phyloP scores from a whole-genome alignment of 176 grass and related monocot genomes.

The Saccharum spontaneum region DNA sequence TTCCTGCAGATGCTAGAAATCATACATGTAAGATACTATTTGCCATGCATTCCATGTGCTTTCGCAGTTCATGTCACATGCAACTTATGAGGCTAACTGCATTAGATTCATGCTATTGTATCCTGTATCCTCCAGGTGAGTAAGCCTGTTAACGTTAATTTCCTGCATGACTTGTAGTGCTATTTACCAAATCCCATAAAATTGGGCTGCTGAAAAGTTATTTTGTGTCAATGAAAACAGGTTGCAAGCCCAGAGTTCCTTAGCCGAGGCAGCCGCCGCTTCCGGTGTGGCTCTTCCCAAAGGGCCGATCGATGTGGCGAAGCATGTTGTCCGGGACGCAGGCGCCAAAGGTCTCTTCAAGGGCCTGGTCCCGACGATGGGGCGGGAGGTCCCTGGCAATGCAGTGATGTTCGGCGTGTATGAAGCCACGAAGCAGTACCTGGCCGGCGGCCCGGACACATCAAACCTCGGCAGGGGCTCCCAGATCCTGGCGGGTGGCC shows the following conservation, averaged over 20 bases:
- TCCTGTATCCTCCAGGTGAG: neutral
- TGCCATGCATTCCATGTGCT: neutral
- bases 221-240: conserved; percentile 26
- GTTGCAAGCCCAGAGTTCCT: conserved; percentile 81
- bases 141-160: neutral
- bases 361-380: conserved; percentile 75
- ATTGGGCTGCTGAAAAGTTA: neutral
- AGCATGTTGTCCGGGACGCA: conserved; percentile 69
- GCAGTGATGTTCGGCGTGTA: conserved; percentile 92
- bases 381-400: conserved; percentile 81
- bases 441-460: conserved; percentile 67
- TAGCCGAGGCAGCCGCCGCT: conserved; percentile 40
- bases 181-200: neutral
- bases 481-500: conserved; percentile 66
- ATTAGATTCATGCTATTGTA: neutral
- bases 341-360: conserved; percentile 73
- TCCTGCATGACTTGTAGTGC: neutral
- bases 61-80: neutral
- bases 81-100: neutral
- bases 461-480: conserved; percentile 64
- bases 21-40: neutral
- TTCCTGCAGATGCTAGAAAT: neutral
- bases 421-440: conserved; percentile 65
- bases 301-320: conserved; percentile 88
- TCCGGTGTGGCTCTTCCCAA: conserved; percentile 45